Evolutionary conservation across 257 asterid species (phyloP).

Genomic region (Penstemon davidsonii): DNA sequence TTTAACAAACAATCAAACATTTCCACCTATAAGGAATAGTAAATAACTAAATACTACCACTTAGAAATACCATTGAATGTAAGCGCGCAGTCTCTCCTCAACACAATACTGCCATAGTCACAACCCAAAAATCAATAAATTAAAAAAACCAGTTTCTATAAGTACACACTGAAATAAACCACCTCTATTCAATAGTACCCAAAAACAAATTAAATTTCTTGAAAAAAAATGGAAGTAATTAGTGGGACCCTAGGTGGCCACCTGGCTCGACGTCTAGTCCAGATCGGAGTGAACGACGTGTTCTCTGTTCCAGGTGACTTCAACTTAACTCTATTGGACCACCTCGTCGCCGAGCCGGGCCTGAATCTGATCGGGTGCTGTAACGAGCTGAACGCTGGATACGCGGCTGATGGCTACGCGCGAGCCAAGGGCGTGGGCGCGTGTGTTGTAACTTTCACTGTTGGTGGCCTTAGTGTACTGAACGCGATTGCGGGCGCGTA

Average conservation of each 20-base stretch:
- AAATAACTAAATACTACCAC: too few relatives aligned
- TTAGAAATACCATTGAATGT: too few relatives aligned
- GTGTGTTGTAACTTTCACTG: slow-evolving; percentile 79
- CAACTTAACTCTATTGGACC: slow-evolving; percentile 61
- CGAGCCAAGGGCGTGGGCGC: slow-evolving; percentile 75
- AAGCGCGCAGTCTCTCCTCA: too few relatives aligned
- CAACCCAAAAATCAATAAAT: too few relatives aligned
- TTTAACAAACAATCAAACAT: too few relatives aligned
- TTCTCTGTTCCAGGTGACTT: slow-evolving; percentile 84
- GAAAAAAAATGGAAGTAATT: too few relatives aligned
- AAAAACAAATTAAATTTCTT: too few relatives aligned
- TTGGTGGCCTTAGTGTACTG: slow-evolving; percentile 72
- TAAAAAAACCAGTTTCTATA: too few relatives aligned
- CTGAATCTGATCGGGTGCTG: slow-evolving; percentile 74
- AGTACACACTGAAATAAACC: too few relatives aligned
- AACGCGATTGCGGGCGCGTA: slow-evolving; percentile 87
- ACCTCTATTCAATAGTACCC: too few relatives aligned
- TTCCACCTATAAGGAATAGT: too few relatives aligned
- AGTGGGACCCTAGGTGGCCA: slow-evolving; percentile 58
- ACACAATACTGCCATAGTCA: too few relatives aligned
- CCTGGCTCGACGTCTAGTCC: slow-evolving; percentile 67
- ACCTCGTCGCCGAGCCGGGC: slow-evolving; percentile 66
- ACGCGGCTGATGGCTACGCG: slow-evolving; percentile 81
- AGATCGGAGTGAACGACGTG: slow-evolving; percentile 67
- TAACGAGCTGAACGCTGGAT: slow-evolving; percentile 79